phyloP scores from a whole-genome alignment of 257 asterid genomes.

The Anisodus acutangulus region DNA sequence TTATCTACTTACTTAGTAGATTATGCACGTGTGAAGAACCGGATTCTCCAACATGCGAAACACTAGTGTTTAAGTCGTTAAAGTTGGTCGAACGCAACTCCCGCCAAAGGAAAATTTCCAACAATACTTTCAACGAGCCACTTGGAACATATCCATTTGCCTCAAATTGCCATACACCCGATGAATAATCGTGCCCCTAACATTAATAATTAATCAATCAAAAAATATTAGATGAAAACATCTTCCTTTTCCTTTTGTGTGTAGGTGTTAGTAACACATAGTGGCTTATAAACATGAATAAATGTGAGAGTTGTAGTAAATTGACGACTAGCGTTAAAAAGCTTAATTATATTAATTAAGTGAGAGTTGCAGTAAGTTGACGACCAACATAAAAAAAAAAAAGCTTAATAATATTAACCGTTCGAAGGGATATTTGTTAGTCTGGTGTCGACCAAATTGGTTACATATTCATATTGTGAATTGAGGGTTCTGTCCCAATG shows the following conservation, averaged over 20 bases:
- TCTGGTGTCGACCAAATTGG: too few species aligned
- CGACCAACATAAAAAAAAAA: neutral
- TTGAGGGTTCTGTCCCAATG: neutral
- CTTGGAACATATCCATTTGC: constrained; percentile 40
- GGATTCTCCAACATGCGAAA: too few species aligned
- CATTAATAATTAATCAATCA: neutral
- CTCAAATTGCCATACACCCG: constrained; percentile 50
- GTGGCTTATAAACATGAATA: neutral
- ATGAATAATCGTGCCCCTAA: constrained; percentile 46
- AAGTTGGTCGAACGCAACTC: too few species aligned
- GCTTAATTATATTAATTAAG: too few species aligned
- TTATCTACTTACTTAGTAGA: too few species aligned
- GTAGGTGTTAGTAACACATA: too few species aligned
- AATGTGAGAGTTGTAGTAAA: neutral
- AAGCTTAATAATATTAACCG: neutral
- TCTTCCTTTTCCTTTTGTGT: too few species aligned
- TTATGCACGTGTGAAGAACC: too few species aligned
- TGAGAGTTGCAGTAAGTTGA: too few species aligned
- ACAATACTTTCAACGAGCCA: constrained; percentile 26
- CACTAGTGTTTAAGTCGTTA: too few species aligned
- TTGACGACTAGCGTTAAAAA: neutral
- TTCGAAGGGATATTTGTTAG: neutral
- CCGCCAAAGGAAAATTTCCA: too few species aligned
- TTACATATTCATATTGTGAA: neutral
- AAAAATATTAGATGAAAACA: too few species aligned